Percentiles rank a stretch among this genome's conserved stretches.
phyloP scores from a whole-genome alignment of 768 basidiomycete species.

The Pisolithus tinctorius region DNA sequence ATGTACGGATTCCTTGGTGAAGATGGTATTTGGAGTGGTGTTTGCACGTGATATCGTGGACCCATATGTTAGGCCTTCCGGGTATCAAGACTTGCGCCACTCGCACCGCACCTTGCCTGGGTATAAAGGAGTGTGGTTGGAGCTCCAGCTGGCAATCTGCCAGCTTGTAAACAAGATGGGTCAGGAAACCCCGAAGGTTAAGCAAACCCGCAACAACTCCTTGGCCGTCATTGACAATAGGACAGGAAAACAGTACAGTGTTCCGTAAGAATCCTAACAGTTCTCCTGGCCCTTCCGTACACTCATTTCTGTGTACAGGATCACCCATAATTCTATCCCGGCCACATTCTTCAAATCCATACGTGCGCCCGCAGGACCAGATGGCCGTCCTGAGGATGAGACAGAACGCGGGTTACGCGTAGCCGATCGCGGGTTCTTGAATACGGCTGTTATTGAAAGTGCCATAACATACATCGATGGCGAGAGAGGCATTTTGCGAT shows the following conservation, averaged over 20 bases:
- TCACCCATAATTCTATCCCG: slow-evolving; percentile 70
- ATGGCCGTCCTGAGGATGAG: slow-evolving; percentile 76
- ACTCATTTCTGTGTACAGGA: slow-evolving; percentile 36
- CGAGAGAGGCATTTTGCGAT: slow-evolving; percentile 75
- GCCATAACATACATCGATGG: slow-evolving; percentile 90
- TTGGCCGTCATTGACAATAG: slow-evolving; percentile 79
- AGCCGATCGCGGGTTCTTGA: slow-evolving; percentile 74
- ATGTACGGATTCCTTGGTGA: too few species aligned
- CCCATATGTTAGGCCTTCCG: background rate
- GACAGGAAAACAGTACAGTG: slow-evolving; percentile 68
- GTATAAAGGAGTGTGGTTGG: background rate
- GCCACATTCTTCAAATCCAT: slow-evolving; percentile 81
- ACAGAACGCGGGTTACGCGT: slow-evolving; percentile 76
- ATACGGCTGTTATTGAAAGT: slow-evolving; percentile 75
- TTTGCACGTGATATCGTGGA: slow-evolving; percentile 9
- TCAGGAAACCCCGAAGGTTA: slow-evolving; percentile 12
- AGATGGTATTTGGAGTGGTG: background rate
- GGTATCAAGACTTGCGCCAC: background rate
- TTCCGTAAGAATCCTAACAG: slow-evolving; percentile 49
- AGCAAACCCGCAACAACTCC: slow-evolving; percentile 18
- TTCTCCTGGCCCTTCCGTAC: background rate
- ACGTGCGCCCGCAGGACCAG: slow-evolving; percentile 46
- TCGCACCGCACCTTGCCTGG: background rate
- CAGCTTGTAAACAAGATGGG: slow-evolving; percentile 15
- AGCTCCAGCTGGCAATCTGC: background rate